Evolutionary conservation across 345 rosid species (phyloP), one percentile per base, ranked within the genome.

Genomic region (Pistacia vera): DNA sequence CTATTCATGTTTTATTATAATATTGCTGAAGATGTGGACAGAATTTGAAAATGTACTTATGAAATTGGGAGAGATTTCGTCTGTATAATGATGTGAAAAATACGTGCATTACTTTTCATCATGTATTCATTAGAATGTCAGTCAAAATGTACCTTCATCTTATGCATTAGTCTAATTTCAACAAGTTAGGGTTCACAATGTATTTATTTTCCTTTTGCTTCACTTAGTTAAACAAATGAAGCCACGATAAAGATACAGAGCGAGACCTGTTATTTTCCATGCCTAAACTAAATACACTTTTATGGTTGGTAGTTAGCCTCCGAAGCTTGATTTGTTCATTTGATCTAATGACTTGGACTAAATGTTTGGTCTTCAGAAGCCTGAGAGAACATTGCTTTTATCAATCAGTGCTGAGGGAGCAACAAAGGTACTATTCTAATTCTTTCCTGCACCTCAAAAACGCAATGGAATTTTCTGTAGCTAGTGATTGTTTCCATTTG

Each of bases 321-420:
- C 36, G 63, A 64, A 44, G 52, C 63, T 70, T 62, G 57, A 69
- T 77, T 58, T 75, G 13, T 75, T 35, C 18, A 56, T 71, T 66
- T 66, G 63, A 22, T 55, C 28, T 77, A 48, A 60, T 75, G 58
- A 66, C 67, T 58, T 13, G 38, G 54, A 11, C 25, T 75, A 22
- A 81, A 25, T 52, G 58, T 56, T 70, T 74, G 73, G 51, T 74
- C 77, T 83, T 74, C 98, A 95, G 98, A 95, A 86, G 80, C 93
- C 97, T 11, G 97, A 91, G 82, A 91, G 98, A 85, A 88, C 80
- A 35, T 79, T 95, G 83, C 83, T 86, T 81, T 82, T 95, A 70
- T 90, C 93, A 54, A 80, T 85, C 64, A 84, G 70, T 78, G 92
- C 98, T 12, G 97, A 91, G 81, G 95, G 97, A 80, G 94, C 98